A percentile compares a stretch with the other conserved stretches of the same genome.
Conservation (phyloP, 2,329 filamentous ascomycete genomes). For the Mariannaea elegans region DNA sequence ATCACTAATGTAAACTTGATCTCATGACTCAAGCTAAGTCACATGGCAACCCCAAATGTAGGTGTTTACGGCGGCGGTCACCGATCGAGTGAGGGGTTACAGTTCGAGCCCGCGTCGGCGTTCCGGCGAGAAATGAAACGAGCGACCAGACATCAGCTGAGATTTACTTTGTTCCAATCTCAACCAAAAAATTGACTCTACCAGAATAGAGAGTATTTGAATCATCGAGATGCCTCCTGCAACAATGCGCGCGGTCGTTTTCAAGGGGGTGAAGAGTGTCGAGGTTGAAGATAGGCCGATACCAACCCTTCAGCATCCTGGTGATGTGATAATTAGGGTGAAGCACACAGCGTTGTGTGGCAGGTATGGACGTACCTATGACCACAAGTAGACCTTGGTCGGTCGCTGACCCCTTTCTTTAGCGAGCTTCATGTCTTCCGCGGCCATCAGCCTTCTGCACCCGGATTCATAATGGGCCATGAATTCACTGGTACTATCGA, state of each 20-base stretch:
- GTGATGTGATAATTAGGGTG: slow-evolving; percentile 24
- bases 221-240: neutral
- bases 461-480: slow-evolving; percentile 74
- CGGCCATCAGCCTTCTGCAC: slow-evolving; percentile 76
- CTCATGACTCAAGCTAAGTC: too few species aligned
- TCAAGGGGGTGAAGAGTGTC: slow-evolving; percentile 20
- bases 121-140: too few species aligned
- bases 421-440: slow-evolving; percentile 81
- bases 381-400: too few species aligned
- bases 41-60: too few species aligned
- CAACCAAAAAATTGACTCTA: too few species aligned
- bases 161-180: too few species aligned
- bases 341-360: slow-evolving; percentile 25
- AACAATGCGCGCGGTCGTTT: slow-evolving; percentile 25
- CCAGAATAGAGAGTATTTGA: neutral
- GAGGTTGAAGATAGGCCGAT: slow-evolving; percentile 17
- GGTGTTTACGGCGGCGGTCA: too few species aligned
- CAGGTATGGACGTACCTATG: slow-evolving; percentile 7
- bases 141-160: too few species aligned
- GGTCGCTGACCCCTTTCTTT: too few species aligned
- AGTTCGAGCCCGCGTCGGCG: too few species aligned
- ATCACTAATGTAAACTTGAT: too few species aligned
- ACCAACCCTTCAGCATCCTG: slow-evolving; percentile 7
- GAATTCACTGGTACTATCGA: slow-evolving; percentile 83
- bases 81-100: too few species aligned